phyloP scores from a whole-genome alignment of 2,329 filamentous ascomycete species.

The Alternaria alternata region DNA sequence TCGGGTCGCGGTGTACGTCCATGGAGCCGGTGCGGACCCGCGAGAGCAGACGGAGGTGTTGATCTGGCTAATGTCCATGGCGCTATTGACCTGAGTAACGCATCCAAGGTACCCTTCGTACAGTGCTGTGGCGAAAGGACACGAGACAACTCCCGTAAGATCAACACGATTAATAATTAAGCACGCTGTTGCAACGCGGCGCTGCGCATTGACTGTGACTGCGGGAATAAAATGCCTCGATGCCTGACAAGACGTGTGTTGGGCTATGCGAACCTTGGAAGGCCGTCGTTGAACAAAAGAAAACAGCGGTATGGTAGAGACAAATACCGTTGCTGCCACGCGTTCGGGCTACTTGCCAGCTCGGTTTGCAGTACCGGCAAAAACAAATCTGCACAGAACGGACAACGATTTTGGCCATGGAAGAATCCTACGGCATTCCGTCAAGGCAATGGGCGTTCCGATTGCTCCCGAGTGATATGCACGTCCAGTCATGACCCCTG shows the following conservation, averaged over 20 bases:
- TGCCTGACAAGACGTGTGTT: slow-evolving; percentile 12
- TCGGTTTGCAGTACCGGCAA: slow-evolving; percentile 1
- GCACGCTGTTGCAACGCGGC: slow-evolving; percentile 16
- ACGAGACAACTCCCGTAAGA: slow-evolving; percentile 16
- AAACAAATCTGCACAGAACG: slow-evolving; percentile 8
- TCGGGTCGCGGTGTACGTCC: neutral
- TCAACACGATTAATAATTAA: slow-evolving; percentile 28
- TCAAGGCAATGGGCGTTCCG: slow-evolving; percentile 14
- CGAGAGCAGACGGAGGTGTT: slow-evolving; percentile 10
- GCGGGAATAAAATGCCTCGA: slow-evolving; percentile 27
- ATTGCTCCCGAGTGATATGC: slow-evolving; percentile 21
- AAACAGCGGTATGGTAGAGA: neutral
- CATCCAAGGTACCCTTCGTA: slow-evolving; percentile 2
- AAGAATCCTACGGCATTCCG: slow-evolving; percentile 7
- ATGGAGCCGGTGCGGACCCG: slow-evolving; percentile 18
- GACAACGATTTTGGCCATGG: slow-evolving; percentile 8
- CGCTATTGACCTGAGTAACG: slow-evolving; percentile 5
- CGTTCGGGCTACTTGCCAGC: slow-evolving; percentile 3
- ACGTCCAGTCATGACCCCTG: slow-evolving; percentile 15
- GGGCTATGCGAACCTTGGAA: neutral
- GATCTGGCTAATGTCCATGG: slow-evolving; percentile 13
- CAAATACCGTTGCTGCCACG: neutral
- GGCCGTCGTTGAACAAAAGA: slow-evolving; percentile 3
- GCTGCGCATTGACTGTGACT: slow-evolving; percentile 23
- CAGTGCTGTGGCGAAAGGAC: slow-evolving; percentile 5